Conservation (phyloP, 2,329 filamentous ascomycete genomes). For the Penicillium brasilianum region DNA sequence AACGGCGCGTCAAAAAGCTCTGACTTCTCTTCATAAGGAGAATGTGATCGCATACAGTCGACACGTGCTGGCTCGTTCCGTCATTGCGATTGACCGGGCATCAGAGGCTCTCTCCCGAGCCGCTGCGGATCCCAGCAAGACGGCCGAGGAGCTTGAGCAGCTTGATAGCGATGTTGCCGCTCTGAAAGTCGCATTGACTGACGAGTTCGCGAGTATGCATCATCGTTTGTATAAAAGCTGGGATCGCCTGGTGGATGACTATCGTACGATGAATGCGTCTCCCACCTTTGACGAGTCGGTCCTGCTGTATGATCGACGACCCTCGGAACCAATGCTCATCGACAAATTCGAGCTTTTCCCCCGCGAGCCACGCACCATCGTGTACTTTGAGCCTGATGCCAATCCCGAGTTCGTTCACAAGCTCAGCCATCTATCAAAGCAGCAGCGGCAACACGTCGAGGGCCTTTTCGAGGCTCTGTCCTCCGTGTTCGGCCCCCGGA, state of each 20-base stretch:
- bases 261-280: constrained; percentile 55
- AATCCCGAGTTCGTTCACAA: constrained; percentile 31
- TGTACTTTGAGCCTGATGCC: constrained; percentile 43
- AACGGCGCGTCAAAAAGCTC: constrained; percentile 7
- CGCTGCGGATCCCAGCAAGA: constrained; percentile 31
- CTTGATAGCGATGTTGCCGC: constrained; percentile 30
- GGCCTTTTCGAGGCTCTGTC: constrained; percentile 35
- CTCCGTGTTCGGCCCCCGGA: constrained; percentile 33
- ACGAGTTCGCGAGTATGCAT: constrained; percentile 27
- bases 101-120: constrained; percentile 30
- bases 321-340: constrained; percentile 70
- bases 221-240: constrained; percentile 42
- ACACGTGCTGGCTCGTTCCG: constrained; percentile 22
- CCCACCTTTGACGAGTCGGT: constrained; percentile 54
- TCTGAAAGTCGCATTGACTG: constrained; percentile 13
- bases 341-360: constrained; percentile 70
- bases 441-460: constrained; percentile 25
- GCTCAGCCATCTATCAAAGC: constrained; percentile 22
- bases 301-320: constrained; percentile 71
- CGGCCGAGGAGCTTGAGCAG: constrained; percentile 26
- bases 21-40: constrained; percentile 31
- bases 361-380: constrained; percentile 42
- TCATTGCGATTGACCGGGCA: constrained; percentile 37
- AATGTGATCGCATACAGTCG: constrained; percentile 29
- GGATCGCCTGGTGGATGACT: constrained; percentile 55